Evolutionary conservation across 2,329 filamentous ascomycete genomes (phyloP).

Genomic region (Cladosporium sp.): DNA sequence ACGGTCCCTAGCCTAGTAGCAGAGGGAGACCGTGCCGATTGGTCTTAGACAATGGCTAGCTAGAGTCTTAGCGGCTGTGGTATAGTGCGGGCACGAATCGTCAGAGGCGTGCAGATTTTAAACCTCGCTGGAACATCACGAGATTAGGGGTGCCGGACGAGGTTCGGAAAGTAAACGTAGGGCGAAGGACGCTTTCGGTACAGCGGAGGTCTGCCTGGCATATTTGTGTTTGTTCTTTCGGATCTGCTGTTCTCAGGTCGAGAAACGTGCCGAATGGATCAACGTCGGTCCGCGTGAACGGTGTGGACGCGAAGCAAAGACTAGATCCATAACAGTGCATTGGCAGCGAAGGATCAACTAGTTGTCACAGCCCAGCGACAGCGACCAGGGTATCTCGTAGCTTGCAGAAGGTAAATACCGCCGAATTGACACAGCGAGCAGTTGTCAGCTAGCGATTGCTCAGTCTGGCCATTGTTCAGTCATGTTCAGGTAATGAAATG

Average conservation of each 20-base stretch:
- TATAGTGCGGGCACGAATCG: slow-evolving; percentile 2
- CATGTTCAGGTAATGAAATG: neutral
- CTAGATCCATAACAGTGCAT: neutral
- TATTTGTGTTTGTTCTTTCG: neutral
- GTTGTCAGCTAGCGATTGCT: neutral
- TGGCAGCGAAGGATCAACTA: neutral
- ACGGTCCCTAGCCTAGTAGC: neutral
- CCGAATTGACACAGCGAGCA: neutral
- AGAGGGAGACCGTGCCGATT: neutral
- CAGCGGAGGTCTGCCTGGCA: neutral
- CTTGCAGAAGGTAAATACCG: neutral
- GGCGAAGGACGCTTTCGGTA: neutral
- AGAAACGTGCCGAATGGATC: neutral
- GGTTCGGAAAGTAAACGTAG: neutral
- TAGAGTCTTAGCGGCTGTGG: neutral
- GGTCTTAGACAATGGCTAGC: neutral
- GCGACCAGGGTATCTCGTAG: neutral
- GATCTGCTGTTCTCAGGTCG: neutral
- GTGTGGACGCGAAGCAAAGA: neutral
- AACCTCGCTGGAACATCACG: slow-evolving; percentile 5
- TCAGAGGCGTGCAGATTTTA: neutral
- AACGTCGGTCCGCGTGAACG: neutral
- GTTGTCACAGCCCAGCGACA: neutral
- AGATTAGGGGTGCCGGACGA: neutral
- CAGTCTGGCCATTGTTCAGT: neutral